Evolutionary conservation across 257 asterid species (phyloP).

Genomic region (Nicotiana noctiflora): DNA sequence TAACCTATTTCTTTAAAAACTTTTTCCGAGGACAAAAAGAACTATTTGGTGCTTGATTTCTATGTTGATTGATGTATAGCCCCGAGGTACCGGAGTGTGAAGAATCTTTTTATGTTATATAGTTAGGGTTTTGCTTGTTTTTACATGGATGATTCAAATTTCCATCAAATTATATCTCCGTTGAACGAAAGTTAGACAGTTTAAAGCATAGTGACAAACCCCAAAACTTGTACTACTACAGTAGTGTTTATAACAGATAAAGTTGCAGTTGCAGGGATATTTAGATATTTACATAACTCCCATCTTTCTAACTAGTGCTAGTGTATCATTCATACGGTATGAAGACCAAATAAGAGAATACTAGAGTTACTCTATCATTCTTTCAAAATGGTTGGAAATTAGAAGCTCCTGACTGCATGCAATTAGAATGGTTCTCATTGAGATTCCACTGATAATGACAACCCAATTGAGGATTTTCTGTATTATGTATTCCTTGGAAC

Average conservation of each 20-base stretch:
- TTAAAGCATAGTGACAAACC: neutral
- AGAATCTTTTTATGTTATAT: too few species aligned
- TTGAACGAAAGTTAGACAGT: neutral
- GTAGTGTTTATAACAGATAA: neutral
- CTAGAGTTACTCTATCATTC: neutral
- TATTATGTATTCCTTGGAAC: neutral
- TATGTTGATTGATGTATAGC: too few species aligned
- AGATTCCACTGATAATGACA: slow-evolving; percentile 12
- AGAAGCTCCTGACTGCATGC: neutral
- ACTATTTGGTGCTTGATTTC: too few species aligned
- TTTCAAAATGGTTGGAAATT: neutral
- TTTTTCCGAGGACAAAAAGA: too few species aligned
- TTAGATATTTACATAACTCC: neutral
- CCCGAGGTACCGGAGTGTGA: too few species aligned
- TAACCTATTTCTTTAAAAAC: too few species aligned
- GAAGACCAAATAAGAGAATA: neutral
- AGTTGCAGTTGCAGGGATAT: neutral
- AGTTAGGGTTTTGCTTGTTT: too few species aligned
- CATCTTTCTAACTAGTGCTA: neutral
- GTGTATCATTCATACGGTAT: neutral
- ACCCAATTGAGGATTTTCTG: neutral
- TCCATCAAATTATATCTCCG: neutral
- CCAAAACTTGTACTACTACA: neutral
- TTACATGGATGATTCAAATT: neutral
- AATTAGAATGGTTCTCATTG: neutral